Percentiles rank a stretch among this genome's conserved stretches.
Evolutionary conservation across 2,329 filamentous ascomycete species (phyloP).

Genomic region (Aureobasidium lini): DNA sequence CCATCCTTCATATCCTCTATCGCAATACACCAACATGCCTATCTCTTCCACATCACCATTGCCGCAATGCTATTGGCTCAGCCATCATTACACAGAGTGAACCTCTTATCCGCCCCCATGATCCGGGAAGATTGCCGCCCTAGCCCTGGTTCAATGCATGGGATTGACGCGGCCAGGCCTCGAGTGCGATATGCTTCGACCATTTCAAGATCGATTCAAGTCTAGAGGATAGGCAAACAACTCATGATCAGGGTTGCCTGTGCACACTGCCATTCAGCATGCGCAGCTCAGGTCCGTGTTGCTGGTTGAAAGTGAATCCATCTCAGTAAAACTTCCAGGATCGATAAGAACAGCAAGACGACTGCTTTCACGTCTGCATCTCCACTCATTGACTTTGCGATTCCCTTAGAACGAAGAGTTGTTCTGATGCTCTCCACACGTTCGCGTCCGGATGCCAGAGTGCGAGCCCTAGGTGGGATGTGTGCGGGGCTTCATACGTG

Average conservation of each 20-base stretch:
- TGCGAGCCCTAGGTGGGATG: no score
- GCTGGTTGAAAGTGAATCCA: no score
- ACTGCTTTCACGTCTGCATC: no score
- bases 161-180: background rate
- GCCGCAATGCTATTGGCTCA: background rate
- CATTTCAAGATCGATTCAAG: background rate
- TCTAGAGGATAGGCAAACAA: background rate
- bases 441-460: no score
- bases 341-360: no score
- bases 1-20: background rate
- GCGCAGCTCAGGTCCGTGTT: no score
- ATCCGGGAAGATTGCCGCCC: background rate
- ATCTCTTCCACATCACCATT: background rate
- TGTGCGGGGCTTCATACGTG: background rate
- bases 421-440: no score
- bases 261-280: no score
- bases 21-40: background rate
- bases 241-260: background rate
- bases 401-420: no score
- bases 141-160: background rate
- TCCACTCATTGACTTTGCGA: no score
- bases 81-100: no score
- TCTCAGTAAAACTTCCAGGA: no score
- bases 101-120: background rate
- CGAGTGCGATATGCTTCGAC: background rate